These are phyloP conservation scores for Scedosporium dehoogii DNA, from an alignment of 2,329 filamentous ascomycete species.

Conservation along the genomic window DNA sequence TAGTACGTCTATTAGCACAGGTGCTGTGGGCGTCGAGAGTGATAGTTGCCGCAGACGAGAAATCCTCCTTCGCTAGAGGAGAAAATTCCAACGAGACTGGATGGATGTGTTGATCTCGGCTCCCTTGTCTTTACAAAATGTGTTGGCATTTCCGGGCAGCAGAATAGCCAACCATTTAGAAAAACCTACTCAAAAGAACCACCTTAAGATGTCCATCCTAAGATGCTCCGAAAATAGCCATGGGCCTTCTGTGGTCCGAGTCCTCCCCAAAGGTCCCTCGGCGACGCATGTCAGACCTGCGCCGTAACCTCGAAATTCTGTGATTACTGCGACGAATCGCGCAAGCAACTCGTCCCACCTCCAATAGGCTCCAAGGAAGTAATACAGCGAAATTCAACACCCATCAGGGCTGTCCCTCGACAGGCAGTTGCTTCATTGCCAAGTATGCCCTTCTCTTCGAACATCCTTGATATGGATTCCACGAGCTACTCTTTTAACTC, in stretches of 20 bases:
- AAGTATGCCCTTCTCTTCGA: too few species aligned
- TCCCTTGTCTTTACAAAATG: neutral
- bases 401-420: neutral
- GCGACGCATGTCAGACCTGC: neutral
- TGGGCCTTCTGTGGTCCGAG: neutral
- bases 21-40: too few species aligned
- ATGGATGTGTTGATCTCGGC: neutral
- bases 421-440: neutral
- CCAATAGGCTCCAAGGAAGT: neutral
- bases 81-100: too few species aligned
- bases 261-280: neutral
- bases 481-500: neutral
- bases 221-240: neutral
- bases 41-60: too few species aligned
- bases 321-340: neutral
- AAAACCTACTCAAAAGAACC: neutral
- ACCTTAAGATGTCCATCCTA: neutral
- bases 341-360: neutral
- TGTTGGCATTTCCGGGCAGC: neutral
- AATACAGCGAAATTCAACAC: neutral
- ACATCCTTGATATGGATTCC: neutral
- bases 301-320: neutral
- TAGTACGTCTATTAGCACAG: too few species aligned
- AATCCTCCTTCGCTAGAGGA: too few species aligned
- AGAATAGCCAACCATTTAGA: neutral